Percentiles rank a stretch among this genome's conserved stretches.
Conservation (phyloP, 306 rosid genomes). For the Cyamopsis tetragonoloba region DNA sequence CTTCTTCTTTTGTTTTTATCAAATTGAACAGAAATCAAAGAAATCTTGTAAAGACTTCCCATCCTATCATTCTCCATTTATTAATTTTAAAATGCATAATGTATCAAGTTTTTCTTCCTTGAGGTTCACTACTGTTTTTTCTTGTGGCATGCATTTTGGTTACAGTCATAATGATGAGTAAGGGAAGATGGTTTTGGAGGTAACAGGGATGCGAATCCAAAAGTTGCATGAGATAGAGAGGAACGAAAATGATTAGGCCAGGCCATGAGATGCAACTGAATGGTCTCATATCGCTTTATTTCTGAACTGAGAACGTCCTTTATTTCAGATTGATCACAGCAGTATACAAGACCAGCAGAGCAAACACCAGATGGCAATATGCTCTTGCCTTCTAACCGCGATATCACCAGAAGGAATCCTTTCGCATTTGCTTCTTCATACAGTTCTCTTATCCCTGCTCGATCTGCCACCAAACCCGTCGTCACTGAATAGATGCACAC, state of each 20-base stretch:
- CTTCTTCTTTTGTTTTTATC: too few species aligned
- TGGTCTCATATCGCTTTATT: conserved; percentile 16
- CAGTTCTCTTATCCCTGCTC: conserved; percentile 25
- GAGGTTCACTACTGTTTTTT: too few species aligned
- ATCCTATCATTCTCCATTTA: too few species aligned
- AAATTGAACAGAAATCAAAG: too few species aligned
- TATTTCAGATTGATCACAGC: conserved; percentile 31
- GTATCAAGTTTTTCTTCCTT: too few species aligned
- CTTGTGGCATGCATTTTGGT: too few species aligned
- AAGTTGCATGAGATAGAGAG: background rate
- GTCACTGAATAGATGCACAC: conserved; percentile 38
- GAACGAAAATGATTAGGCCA: conserved; percentile 28
- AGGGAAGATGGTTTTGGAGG: conserved; percentile 19
- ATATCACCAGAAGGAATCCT: conserved; percentile 32
- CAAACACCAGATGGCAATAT: conserved; percentile 24
- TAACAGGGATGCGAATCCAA: conserved; percentile 12
- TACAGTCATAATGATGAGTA: too few species aligned
- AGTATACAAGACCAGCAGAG: conserved; percentile 25
- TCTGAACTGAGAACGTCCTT: conserved; percentile 17
- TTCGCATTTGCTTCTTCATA: conserved; percentile 23
- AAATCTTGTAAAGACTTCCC: too few species aligned
- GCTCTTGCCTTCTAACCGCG: conserved; percentile 30
- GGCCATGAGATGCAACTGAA: conserved; percentile 28
- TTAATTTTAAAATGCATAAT: too few species aligned
- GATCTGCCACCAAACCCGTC: conserved; percentile 21